Base-by-base conservation (phyloP, 2,329 filamentous ascomycete genomes). In the Colletotrichum neosansevieriae region DNA sequence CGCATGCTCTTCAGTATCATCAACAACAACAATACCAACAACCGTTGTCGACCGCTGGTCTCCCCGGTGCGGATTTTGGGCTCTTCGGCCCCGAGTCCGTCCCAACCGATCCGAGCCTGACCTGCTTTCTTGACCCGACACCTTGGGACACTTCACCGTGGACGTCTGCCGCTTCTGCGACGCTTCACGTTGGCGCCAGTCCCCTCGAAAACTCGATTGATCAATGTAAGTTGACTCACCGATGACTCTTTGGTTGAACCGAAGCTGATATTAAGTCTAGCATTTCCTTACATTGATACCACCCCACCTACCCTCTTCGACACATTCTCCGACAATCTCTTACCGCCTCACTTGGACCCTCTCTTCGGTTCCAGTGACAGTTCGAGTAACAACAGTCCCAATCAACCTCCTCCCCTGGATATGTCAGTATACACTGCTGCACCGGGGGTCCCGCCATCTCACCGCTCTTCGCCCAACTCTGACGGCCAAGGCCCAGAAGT, bases 331-430 rank as follows among this genome's bases (percentile, higher is more conserved):
- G 60, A 68, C 15, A 40, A 15, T 42, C 38, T 61, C 49, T n/a
- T 68, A 15, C 12, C 54, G 5, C 24, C 32, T 10, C 54, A 40
- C 45, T 61, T 65, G 40, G 65, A 68, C 10, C 49, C 61, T 10
- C 12, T 49, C 65, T 65, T 59, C 17, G 61, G 53, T 9, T 68
- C 65, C 49, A 65, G 54, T 61, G 24, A 58, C n/a, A 60, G 32
- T 13, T 67, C 62, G 45, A 58, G 58, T 12, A 49, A 53, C 51
- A 70, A 69, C 61, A 70, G 69, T 47, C 65, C 67, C 13, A 62
- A 67, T 38, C 67, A 67, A 15, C 63, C 53, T 24, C 64, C 56
- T 3, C 63, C 57, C 42, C 63, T 67, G 57, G 58, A 69, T 51
- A 67, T 62, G 51, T 54, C 63, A 58, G 44, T 38, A 2, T 58